Evolutionary conservation across 2,329 filamentous ascomycete species (phyloP), one percentile per base, ranked within the genome.

Genomic region (Fusarium pseudonygamai): DNA sequence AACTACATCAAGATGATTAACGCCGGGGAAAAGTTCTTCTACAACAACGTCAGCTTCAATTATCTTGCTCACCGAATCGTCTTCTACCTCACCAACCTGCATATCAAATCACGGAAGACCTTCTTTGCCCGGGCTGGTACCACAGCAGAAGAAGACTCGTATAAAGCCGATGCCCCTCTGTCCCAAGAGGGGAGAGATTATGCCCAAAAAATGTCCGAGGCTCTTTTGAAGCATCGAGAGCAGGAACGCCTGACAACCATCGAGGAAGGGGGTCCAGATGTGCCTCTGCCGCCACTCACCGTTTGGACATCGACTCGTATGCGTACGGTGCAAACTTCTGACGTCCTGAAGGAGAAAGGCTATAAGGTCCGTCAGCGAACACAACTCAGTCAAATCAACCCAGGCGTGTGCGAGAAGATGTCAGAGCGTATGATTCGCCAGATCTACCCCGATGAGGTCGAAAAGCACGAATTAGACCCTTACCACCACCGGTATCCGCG

Each of bases 1-100:
- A 97, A 98, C 81, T 99, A 96, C 84, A 96, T 99, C 84, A 98
- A 97, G 85, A 98, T 99, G 96, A 97, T 98, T 81, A 99, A 99
- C 77, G 96, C 96, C 13, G 96, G 96, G 49, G 91, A 96, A 79
- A 91, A 94, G 75, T 93, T 99, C 79, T 93, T 96, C 77, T 96
- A 98, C 83, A 99, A 99, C 85, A 98, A 98, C 75, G 93, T 96
- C 80, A 95, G 93, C 79, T 98, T 99, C 82, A 96, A 95, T 77
- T 99, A 99, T 80, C 88, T 99, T 37, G 97, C 95, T 2, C 95
- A 99, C 81, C 91, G 96, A 69, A 99, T 99, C 75, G 96, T 99
- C 62, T 99, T 99, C 83, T 99, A 98, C 82, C 90, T 99, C 52
- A 93, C 97, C 79, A 99, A 99, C 79, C 87, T 98, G 30, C 96